Conservation (phyloP, 2,329 filamentous ascomycete genomes). For the Cladophialophora bantiana region DNA sequence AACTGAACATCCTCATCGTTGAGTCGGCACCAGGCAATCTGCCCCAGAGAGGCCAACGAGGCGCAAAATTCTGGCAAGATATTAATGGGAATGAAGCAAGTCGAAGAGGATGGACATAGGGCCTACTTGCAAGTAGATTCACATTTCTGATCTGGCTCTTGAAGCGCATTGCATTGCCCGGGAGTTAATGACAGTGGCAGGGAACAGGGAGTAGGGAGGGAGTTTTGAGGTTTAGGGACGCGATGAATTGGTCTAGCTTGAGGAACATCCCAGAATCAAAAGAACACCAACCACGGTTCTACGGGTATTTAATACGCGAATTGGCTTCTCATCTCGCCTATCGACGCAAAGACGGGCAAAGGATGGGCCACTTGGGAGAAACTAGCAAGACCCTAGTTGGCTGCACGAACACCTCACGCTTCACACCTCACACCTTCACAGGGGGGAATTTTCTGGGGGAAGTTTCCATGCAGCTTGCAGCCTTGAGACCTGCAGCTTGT, state of each 20-base stretch:
- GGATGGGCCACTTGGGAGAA: too few species aligned
- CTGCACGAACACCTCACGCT: slow-evolving; percentile 9
- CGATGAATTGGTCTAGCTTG: slow-evolving; percentile 18
- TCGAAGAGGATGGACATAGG: slow-evolving; percentile 32
- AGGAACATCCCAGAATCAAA: slow-evolving; percentile 2
- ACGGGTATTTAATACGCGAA: not conserved
- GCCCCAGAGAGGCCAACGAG: slow-evolving; percentile 71
- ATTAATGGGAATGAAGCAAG: not conserved
- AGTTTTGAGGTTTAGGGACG: not conserved
- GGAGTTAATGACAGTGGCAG: not conserved
- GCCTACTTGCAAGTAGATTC: slow-evolving; percentile 60
- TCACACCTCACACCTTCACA: not conserved
- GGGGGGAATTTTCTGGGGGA: slow-evolving; percentile 6
- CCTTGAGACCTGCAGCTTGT: not conserved
- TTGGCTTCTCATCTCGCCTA: slow-evolving; percentile 18
- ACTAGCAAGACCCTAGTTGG: not conserved
- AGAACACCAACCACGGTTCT: slow-evolving; percentile 8
- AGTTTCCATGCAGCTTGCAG: slow-evolving; percentile 8
- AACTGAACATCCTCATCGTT: slow-evolving; percentile 88
- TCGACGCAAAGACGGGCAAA: not conserved
- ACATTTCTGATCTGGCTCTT: slow-evolving; percentile 61
- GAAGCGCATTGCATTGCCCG: slow-evolving; percentile 56
- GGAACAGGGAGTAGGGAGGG: not conserved
- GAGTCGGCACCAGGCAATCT: slow-evolving; percentile 88
- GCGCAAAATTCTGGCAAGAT: slow-evolving; percentile 63